Conservation (phyloP, 371 early-diverging fungal species). For the Mucor saturninus region DNA sequence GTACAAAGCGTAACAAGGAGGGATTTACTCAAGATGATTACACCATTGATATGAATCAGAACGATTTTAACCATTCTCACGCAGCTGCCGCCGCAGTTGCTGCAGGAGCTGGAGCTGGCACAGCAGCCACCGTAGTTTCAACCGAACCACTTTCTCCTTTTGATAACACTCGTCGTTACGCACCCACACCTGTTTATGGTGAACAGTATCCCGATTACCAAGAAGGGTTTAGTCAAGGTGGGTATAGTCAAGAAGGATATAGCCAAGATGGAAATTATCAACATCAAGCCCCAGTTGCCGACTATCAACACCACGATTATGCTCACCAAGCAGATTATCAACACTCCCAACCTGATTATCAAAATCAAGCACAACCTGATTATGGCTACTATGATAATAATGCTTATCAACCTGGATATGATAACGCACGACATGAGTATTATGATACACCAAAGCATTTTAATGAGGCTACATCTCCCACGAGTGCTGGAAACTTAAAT, state of each 20-base stretch:
- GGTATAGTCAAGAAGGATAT: constrained; percentile 24
- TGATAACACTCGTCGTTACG: constrained; percentile 26
- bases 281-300: constrained; percentile 1
- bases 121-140: constrained; percentile 1
- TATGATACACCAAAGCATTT: constrained; percentile 11
- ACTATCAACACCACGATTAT: constrained; percentile 17
- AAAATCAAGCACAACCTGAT: background rate
- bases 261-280: constrained; percentile 9
- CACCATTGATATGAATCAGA: constrained; percentile 32
- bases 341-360: too few species aligned
- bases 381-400: constrained; percentile 9
- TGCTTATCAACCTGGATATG: constrained; percentile 19
- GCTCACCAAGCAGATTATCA: constrained; percentile 17
- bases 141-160: constrained; percentile 28
- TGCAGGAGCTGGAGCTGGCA: background rate
- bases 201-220: constrained; percentile 23
- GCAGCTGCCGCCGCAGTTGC: constrained; percentile 12
- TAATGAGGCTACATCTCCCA: constrained; percentile 13
- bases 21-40: constrained; percentile 22
- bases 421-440: constrained; percentile 18
- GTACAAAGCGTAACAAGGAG: constrained; percentile 14
- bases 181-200: constrained; percentile 7
- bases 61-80: constrained; percentile 19
- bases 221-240: constrained; percentile 25
- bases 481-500: constrained; percentile 22